Base-by-base conservation (phyloP, 2,329 filamentous ascomycete genomes). In the Thielaviopsis populi region DNA sequence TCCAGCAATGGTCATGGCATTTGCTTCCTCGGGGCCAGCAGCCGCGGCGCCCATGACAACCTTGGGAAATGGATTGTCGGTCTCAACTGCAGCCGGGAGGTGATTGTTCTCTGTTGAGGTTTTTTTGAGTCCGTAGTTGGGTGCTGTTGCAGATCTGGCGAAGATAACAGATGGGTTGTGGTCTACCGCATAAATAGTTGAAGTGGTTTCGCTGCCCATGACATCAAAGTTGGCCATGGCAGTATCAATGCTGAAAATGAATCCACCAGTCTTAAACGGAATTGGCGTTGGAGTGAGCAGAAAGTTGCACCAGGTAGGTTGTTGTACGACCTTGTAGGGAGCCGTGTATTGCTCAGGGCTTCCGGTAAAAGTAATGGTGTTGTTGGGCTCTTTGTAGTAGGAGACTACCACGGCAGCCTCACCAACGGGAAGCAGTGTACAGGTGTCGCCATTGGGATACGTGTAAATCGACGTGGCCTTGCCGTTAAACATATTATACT, bases 101-200 rank as follows among this genome's bases (percentile, higher is more conserved):
- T 65, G 64, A 10, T 65, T 53, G 37, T 64, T 54, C 15, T 61
- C 63, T 15, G 56, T 33, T 1, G 53, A 41, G 0, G 60, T 60
- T 4, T 48, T 54, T 4, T 33, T 50, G 10, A 24, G 48, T 27
- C 73, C 74, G 67, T 78, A 80, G 66, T 71, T 68, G 0, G 78
- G 77, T 4, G 73, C 70, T 3, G 69, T 66, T 17, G 75, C 70
- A 1, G 74, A 72, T 0, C 76, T 69, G 66, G 74, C 63, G 58
- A 68, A 68, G 2, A 80, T 74, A 17, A 81, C 77, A 8, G 77
- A 75, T 0, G 80, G 80, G 63, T 82, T 82, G 69, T 81, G 82
- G 69, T 81, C 79, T 2, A 79, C 81, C 1, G 79, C 81, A 61
- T 78, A 69, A 58, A 80, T 76, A 2, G 75, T 78, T 58, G 79